Percentiles rank a stretch among this genome's conserved stretches.
phyloP scores from a whole-genome alignment of 1,139 yeast genomes.

The Hemisphaericaspora xylanilytica region DNA sequence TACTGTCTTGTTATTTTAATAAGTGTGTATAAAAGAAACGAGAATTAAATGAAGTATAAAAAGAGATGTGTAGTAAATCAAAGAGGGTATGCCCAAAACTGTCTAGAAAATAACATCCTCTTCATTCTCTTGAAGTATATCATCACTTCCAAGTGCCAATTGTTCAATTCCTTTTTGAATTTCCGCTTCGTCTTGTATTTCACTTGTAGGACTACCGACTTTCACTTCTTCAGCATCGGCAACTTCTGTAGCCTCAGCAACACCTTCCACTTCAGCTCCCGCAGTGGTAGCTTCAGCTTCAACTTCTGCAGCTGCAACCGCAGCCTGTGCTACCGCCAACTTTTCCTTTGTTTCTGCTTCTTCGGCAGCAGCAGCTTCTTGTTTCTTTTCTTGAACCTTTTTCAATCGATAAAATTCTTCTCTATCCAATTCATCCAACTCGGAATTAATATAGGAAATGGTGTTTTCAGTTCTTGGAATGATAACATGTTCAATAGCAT shows the following conservation, averaged over 20 bases:
- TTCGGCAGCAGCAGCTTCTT: conserved; percentile 65
- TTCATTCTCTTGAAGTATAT: conserved; percentile 38
- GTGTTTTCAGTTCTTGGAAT: conserved; percentile 98
- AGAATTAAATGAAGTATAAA: not conserved
- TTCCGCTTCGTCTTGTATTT: conserved; percentile 16
- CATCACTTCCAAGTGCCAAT: conserved; percentile 23
- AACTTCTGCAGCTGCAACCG: conserved; percentile 61
- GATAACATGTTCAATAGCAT: conserved; percentile 97
- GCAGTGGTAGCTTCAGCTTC: conserved; percentile 19
- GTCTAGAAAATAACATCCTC: conserved; percentile 43
- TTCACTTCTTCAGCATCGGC: conserved; percentile 47
- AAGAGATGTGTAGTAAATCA: not conserved
- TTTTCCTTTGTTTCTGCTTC: conserved; percentile 48
- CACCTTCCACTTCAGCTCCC: conserved; percentile 19
- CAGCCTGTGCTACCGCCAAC: conserved; percentile 40
- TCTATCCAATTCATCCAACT: conserved; percentile 94
- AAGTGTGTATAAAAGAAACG: not conserved
- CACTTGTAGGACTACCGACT: conserved; percentile 1
- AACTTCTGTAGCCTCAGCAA: conserved; percentile 53
- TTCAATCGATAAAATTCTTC: conserved; percentile 96
- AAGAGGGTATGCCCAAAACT: too few species aligned
- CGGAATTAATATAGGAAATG: conserved; percentile 87
- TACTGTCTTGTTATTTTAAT: not conserved
- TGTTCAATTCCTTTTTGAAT: conserved; percentile 23
- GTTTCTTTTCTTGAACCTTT: conserved; percentile 96